phyloP scores from a whole-genome alignment of 345 rosid species.

The Balakata baccata region DNA sequence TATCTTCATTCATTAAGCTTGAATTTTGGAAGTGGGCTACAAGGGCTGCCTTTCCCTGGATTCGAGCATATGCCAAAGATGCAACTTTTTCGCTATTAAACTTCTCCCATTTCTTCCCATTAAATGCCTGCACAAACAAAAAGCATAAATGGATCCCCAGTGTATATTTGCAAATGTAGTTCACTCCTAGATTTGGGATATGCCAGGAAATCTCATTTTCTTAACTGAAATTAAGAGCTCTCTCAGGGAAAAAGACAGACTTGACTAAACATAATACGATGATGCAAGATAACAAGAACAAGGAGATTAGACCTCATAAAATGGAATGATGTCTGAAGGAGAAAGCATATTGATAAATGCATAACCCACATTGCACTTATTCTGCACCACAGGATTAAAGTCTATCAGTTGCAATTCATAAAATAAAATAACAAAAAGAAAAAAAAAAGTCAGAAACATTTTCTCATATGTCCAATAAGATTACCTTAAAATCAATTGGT shows the following conservation, averaged over 20 bases:
- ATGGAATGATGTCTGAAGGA: constrained; percentile 78
- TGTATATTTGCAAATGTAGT: not conserved
- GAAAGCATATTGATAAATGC: constrained; percentile 93
- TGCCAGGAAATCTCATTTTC: not conserved
- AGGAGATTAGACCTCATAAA: constrained; percentile 58
- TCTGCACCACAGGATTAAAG: constrained; percentile 49
- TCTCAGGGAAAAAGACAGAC: not conserved
- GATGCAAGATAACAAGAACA: not conserved
- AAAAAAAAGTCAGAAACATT: not conserved
- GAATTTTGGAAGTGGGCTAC: constrained; percentile 86
- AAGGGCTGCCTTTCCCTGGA: constrained; percentile 92
- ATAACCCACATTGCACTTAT: constrained; percentile 96
- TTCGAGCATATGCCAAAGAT: constrained; percentile 81
- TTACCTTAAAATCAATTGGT: constrained; percentile 81
- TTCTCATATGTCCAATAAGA: too few species aligned
- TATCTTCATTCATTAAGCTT: constrained; percentile 79
- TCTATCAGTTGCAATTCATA: constrained; percentile 14
- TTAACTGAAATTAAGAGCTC: not conserved
- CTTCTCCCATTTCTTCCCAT: constrained; percentile 93
- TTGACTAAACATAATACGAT: not conserved
- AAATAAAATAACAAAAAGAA: not conserved
- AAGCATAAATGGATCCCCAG: not conserved
- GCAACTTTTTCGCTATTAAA: constrained; percentile 96
- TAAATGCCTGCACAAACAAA: constrained; percentile 57
- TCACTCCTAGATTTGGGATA: not conserved